These are phyloP conservation scores for Carallia brachiata DNA, from an alignment of 345 rosid species.

Conservation along the genomic window DNA sequence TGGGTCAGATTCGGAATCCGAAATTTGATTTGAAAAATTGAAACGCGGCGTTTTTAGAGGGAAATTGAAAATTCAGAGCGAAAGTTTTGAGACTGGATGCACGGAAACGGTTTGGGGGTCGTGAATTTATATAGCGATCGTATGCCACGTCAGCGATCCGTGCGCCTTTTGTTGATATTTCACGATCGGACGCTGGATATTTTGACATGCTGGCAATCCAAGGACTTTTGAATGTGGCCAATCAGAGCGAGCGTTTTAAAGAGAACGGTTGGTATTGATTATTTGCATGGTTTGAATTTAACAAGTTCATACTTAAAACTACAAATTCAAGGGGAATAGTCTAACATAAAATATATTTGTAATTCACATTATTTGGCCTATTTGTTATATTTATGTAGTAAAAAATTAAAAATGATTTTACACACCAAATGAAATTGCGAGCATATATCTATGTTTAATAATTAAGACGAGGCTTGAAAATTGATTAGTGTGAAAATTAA, in stretches of 20 bases:
- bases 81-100: not conserved
- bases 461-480: too few species aligned
- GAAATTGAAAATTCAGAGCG: not conserved
- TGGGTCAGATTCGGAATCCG: not conserved
- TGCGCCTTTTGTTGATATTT: not conserved
- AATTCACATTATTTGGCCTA: too few species aligned
- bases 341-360: too few species aligned
- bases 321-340: too few species aligned
- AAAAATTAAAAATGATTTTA: too few species aligned
- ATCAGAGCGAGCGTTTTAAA: not conserved
- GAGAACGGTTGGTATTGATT: too few species aligned
- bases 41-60: not conserved
- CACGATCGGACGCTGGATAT: not conserved
- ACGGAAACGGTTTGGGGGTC: fast-evolving
- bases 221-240: not conserved
- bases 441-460: too few species aligned
- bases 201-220: slow-evolving; percentile 30
- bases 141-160: slow-evolving; percentile 4
- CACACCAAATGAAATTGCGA: too few species aligned
- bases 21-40: not conserved
- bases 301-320: too few species aligned
- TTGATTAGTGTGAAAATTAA: too few species aligned
- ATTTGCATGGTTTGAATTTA: too few species aligned
- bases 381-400: too few species aligned
- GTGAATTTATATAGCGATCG: not conserved